Percentiles rank a stretch among this genome's conserved stretches.
phyloP scores from a whole-genome alignment of 148 eudicot species.

The Spergularia bocconei region DNA sequence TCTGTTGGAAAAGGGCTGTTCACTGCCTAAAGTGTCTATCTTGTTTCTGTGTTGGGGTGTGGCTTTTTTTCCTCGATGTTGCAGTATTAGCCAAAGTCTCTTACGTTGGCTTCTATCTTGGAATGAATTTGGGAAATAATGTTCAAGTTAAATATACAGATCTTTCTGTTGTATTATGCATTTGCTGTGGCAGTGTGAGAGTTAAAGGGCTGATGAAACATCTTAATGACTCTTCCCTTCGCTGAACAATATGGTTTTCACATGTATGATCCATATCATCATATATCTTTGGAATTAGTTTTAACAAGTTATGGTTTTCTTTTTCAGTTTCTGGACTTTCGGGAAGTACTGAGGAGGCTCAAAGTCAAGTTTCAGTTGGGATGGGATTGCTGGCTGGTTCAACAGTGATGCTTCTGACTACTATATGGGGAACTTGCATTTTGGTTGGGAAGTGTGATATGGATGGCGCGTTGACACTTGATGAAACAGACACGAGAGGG shows the following conservation, averaged over 20 bases:
- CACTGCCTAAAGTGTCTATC: not conserved
- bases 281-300: not conserved
- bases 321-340: slow-evolving; percentile 82
- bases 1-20: too few relatives aligned
- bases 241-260: not conserved
- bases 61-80: not conserved
- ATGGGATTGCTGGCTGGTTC: slow-evolving; percentile 98
- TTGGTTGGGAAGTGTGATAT: slow-evolving; percentile 86
- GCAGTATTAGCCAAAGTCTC: not conserved
- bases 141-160: too few relatives aligned
- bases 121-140: not conserved
- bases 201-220: too few relatives aligned
- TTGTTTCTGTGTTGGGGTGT: not conserved
- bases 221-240: not conserved
- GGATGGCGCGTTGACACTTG: slow-evolving; percentile 42
- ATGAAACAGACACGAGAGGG: slow-evolving; percentile 59
- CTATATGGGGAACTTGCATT: slow-evolving; percentile 83
- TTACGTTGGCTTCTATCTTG: not conserved
- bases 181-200: too few relatives aligned
- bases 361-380: slow-evolving; percentile 88
- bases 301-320: not conserved
- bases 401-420: slow-evolving; percentile 84
- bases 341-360: slow-evolving; percentile 70
- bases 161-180: too few relatives aligned
- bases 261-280: not conserved